Conservation (phyloP, 371 early-diverging fungal genomes). For the Sporodiniella umbellata region DNA sequence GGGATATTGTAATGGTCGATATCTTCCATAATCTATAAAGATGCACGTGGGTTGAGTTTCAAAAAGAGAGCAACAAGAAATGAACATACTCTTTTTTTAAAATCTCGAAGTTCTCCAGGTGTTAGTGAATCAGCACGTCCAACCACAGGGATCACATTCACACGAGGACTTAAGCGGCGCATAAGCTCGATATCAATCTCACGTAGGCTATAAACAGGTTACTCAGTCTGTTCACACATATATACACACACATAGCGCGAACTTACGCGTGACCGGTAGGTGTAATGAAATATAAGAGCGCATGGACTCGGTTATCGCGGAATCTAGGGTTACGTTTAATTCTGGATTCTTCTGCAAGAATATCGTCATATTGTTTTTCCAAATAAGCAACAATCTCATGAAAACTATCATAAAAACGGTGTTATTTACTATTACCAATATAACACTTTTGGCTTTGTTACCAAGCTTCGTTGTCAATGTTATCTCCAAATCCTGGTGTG, state of each 20-base stretch:
- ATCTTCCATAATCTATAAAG: conserved; percentile 90
- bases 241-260: too few relatives aligned
- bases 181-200: conserved; percentile 98
- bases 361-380: conserved; percentile 93
- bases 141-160: conserved; percentile 93
- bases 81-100: conserved; percentile 74
- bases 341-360: conserved; percentile 91
- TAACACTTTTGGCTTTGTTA: conserved; percentile 24
- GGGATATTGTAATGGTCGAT: conserved; percentile 92
- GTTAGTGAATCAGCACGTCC: conserved; percentile 80
- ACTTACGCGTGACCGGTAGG: conserved; percentile 96
- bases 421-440: too few relatives aligned
- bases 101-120: conserved; percentile 67
- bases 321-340: conserved; percentile 96
- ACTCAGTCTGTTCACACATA: not conserved
- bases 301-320: conserved; percentile 97
- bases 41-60: too few relatives aligned
- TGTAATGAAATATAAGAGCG: conserved; percentile 94
- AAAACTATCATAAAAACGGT: conserved; percentile 38
- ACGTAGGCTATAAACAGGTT: conserved; percentile 69
- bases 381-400: conserved; percentile 91
- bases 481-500: conserved; percentile 98
- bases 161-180: conserved; percentile 87
- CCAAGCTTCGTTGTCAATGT: conserved; percentile 80
- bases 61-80: not conserved